phyloP scores from a whole-genome alignment of 306 rosid species.

The Acacia confusa region DNA sequence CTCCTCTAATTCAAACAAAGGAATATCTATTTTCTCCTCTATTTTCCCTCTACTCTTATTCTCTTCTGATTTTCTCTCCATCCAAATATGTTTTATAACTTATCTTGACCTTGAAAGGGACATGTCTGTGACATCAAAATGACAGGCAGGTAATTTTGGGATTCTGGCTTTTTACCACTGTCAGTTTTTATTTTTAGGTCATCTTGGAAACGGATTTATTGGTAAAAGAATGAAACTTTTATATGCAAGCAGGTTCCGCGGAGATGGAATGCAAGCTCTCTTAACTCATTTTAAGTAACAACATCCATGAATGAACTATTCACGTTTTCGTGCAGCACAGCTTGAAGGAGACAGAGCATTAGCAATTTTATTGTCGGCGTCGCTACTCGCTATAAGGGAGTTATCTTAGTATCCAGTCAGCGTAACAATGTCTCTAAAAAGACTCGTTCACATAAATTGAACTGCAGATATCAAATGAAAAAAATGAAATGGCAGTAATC shows the following conservation, averaged over 20 bases:
- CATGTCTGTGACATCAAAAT: background rate
- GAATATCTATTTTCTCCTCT: too few species aligned
- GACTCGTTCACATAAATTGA: slow-evolving; percentile 13
- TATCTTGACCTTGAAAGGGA: background rate
- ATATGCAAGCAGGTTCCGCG: background rate
- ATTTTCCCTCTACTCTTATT: too few species aligned
- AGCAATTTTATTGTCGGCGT: background rate
- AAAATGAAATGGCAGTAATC: slow-evolving; percentile 20
- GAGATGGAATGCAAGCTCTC: background rate
- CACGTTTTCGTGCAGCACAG: slow-evolving; percentile 5
- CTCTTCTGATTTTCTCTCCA: too few species aligned
- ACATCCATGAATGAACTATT: background rate
- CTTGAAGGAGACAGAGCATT: background rate
- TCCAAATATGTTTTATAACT: too few species aligned
- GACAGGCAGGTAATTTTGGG: background rate
- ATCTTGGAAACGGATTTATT: background rate
- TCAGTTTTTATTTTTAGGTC: background rate
- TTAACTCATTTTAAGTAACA: background rate
- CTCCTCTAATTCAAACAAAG: too few species aligned
- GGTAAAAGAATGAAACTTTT: background rate
- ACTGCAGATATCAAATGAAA: slow-evolving; percentile 25
- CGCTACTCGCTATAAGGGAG: background rate
- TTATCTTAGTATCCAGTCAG: slow-evolving; percentile 26
- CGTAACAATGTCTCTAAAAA: background rate
- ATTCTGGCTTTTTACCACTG: background rate